Conservation (phyloP, 1,284 basidiomycete genomes). For the Gymnopus androsaceus region DNA sequence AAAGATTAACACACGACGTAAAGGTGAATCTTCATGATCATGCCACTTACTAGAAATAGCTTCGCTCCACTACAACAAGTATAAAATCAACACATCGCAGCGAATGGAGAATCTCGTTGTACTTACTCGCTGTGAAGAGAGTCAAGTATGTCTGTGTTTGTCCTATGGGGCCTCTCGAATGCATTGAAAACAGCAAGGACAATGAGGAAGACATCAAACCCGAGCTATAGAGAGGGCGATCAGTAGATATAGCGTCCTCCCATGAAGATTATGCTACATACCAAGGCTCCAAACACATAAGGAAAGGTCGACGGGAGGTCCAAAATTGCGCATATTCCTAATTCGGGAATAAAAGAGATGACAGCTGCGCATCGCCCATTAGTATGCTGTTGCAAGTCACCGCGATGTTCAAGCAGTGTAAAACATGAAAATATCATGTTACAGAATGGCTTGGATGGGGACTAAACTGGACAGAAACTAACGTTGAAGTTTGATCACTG, state of each 20-base stretch:
- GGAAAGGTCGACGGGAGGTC: constrained; percentile 5
- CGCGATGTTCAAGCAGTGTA: too few species aligned
- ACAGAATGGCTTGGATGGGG: too few species aligned
- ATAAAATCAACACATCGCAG: too few species aligned
- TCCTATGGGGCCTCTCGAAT: constrained; percentile 9
- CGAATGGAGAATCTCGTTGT: too few species aligned
- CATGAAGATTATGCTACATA: constrained; percentile 3
- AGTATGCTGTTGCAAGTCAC: too few species aligned
- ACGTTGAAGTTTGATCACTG: constrained; percentile 5
- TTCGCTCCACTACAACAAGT: too few species aligned
- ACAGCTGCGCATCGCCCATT: too few species aligned
- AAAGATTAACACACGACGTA: background rate
- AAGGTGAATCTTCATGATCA: too few species aligned
- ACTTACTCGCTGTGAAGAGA: constrained; percentile 13
- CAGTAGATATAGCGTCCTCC: background rate
- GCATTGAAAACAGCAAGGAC: constrained; percentile 4
- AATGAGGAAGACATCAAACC: constrained; percentile 10
- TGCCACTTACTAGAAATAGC: constrained; percentile 7
- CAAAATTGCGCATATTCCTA: background rate
- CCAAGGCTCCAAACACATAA: constrained; percentile 8
- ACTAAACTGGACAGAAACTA: background rate
- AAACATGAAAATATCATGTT: too few species aligned
- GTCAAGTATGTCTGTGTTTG: constrained; percentile 8
- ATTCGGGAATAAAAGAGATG: background rate
- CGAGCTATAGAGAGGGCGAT: background rate